These are phyloP conservation scores for Globisporangium abappressorium DNA, from an alignment of 352 stramenopile genomes.

Conservation along the genomic window DNA sequence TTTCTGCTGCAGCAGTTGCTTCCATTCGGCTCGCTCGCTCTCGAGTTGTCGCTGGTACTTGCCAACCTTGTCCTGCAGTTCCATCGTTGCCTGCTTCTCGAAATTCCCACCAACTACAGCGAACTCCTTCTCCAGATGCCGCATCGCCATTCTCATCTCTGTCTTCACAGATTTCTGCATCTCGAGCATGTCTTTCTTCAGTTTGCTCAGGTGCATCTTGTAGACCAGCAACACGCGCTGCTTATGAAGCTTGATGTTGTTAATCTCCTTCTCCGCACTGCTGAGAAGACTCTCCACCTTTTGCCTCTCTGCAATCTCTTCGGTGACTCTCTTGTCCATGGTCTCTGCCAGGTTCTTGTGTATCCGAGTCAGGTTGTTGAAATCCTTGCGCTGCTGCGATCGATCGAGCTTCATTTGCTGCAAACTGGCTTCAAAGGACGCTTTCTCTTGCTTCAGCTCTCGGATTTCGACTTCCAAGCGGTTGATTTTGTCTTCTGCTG, in stretches of 20 bases:
- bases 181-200: constrained; percentile 31
- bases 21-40: constrained; percentile 46
- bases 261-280: constrained; percentile 25
- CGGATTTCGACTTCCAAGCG: constrained; percentile 27
- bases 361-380: constrained; percentile 60
- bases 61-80: constrained; percentile 21
- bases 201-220: constrained; percentile 26
- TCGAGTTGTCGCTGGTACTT: constrained; percentile 27
- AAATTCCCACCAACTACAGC: constrained; percentile 19
- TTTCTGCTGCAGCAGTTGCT: constrained; percentile 35
- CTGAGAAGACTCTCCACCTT: constrained; percentile 16
- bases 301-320: constrained; percentile 33
- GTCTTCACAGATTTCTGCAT: constrained; percentile 27
- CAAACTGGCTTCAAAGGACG: neutral
- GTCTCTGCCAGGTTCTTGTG: constrained; percentile 62
- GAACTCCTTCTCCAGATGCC: constrained; percentile 33
- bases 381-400: constrained; percentile 51
- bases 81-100: constrained; percentile 23
- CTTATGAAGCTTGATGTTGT: constrained; percentile 21
- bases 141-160: constrained; percentile 32
- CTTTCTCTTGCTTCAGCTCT: constrained; percentile 20
- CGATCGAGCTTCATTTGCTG: constrained; percentile 31
- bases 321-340: constrained; percentile 36
- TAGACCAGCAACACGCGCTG: constrained; percentile 28
- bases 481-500: constrained; percentile 4